phyloP scores from a whole-genome alignment of 1,139 yeast species.

The Candida glucosophila region DNA sequence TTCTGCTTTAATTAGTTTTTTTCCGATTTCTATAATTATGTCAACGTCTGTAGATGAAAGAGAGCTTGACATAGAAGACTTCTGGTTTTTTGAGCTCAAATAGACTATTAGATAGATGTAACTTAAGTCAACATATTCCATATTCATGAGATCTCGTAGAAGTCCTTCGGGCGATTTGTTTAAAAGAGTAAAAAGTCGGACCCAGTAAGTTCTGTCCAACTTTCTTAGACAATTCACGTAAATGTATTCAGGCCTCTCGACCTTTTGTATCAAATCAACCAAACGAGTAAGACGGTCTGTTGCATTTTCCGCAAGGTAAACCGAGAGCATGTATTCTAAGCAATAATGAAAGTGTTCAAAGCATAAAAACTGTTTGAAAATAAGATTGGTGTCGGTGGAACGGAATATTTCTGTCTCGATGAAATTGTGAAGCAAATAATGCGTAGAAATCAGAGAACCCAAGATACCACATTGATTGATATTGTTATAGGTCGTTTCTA shows the following conservation, averaged over 20 bases:
- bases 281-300: constrained; percentile 13
- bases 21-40: constrained; percentile 27
- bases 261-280: constrained; percentile 20
- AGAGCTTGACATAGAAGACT: constrained; percentile 6
- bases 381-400: no score
- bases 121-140: constrained; percentile 30
- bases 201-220: constrained; percentile 36
- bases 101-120: constrained; percentile 36
- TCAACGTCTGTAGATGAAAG: constrained; percentile 23
- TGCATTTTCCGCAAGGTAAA: constrained; percentile 16
- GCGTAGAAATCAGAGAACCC: no score
- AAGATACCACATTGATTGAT: no score
- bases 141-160: constrained; percentile 28
- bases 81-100: constrained; percentile 28
- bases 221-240: constrained; percentile 37
- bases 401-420: no score
- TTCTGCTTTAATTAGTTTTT: constrained; percentile 21
- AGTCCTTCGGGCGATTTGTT: constrained; percentile 31
- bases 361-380: no score
- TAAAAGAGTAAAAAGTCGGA: constrained; percentile 24
- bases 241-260: constrained; percentile 21
- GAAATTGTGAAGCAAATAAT: no score
- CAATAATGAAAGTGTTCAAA: constrained; percentile 31
- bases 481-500: no score
- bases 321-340: constrained; percentile 31